These are phyloP conservation scores for Antarctomyces pellizariae DNA, from an alignment of 495 filamentous ascomycete genomes.

Conservation along the genomic window DNA sequence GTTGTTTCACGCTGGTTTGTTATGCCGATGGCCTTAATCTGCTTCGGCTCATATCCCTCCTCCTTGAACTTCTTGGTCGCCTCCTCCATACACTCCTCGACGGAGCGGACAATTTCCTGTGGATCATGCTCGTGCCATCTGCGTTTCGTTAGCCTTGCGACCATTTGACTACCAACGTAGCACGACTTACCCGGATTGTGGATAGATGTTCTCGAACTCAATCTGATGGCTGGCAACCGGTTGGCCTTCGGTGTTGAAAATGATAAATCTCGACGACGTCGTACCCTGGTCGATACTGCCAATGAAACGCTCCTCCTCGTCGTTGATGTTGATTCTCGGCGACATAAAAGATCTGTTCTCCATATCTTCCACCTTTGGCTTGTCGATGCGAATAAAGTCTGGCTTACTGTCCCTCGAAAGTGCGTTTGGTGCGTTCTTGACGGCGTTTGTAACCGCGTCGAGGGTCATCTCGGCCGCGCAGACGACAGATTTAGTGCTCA, in stretches of 20 bases:
- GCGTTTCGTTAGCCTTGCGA: slow-evolving; percentile 4
- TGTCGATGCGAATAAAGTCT: too few species aligned
- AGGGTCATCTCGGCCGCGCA: too few species aligned
- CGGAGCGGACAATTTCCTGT: slow-evolving; percentile 50
- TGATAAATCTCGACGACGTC: slow-evolving; percentile 77
- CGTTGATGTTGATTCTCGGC: too few species aligned
- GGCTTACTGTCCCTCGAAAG: too few species aligned
- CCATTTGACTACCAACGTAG: slow-evolving; percentile 1
- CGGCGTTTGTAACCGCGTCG: too few species aligned
- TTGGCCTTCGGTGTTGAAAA: slow-evolving; percentile 62
- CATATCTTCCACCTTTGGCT: too few species aligned
- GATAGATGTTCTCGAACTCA: slow-evolving; percentile 77
- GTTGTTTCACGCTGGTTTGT: slow-evolving; percentile 92
- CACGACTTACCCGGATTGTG: slow-evolving; percentile 57
- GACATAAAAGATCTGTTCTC: too few species aligned
- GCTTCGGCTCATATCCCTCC: slow-evolving; percentile 40
- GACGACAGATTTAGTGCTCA: too few species aligned
- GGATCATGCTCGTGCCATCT: slow-evolving; percentile 96
- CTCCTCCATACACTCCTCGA: slow-evolving; percentile 64
- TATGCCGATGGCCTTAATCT: slow-evolving; percentile 75
- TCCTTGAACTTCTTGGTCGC: slow-evolving; percentile 51
- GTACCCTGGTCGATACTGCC: slow-evolving; percentile 76
- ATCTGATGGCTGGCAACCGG: slow-evolving; percentile 76
- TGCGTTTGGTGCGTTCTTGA: too few species aligned
- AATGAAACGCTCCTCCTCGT: slow-evolving; percentile 18